Conservation (phyloP, 352 stramenopile genomes). For the Pythium utonaiense region DNA sequence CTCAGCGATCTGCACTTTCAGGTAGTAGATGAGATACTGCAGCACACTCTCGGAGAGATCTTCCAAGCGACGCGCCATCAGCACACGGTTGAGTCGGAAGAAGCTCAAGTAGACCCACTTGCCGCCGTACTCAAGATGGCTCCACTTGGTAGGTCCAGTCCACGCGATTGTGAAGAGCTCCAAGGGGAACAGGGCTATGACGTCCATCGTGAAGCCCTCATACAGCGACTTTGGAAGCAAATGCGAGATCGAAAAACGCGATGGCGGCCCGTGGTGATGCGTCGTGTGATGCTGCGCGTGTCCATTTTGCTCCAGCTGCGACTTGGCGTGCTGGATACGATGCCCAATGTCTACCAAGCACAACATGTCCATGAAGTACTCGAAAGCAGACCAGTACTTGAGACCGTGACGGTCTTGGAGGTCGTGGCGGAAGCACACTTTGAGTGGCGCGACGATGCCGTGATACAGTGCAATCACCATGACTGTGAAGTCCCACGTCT, state of each 20-base stretch:
- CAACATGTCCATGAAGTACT: constrained; percentile 55
- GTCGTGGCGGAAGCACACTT: constrained; percentile 53
- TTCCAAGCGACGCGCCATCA: constrained; percentile 35
- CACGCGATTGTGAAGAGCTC: constrained; percentile 35
- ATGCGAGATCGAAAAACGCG: background rate
- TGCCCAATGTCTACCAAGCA: constrained; percentile 42
- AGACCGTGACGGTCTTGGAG: constrained; percentile 28
- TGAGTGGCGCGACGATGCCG: constrained; percentile 41
- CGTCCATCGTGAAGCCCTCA: constrained; percentile 33
- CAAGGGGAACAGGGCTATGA: constrained; percentile 43
- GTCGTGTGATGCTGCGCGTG: background rate
- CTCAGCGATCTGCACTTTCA: constrained; percentile 42
- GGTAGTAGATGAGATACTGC: constrained; percentile 60
- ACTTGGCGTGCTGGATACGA: constrained; percentile 24
- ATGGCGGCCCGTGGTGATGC: constrained; percentile 5
- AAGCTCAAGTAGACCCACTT: constrained; percentile 43
- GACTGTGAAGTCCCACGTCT: constrained; percentile 49
- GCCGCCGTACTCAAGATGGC: constrained; percentile 21
- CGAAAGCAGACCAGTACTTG: constrained; percentile 37
- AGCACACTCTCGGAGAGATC: constrained; percentile 43
- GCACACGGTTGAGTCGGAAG: constrained; percentile 53
- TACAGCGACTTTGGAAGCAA: constrained; percentile 10
- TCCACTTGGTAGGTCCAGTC: background rate
- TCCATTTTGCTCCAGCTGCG: constrained; percentile 12
- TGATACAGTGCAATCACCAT: constrained; percentile 46